Percentiles rank a stretch among this genome's conserved stretches.
Evolutionary conservation across 2,329 filamentous ascomycete species (phyloP).

Genomic region (Biscogniauxia sp.): DNA sequence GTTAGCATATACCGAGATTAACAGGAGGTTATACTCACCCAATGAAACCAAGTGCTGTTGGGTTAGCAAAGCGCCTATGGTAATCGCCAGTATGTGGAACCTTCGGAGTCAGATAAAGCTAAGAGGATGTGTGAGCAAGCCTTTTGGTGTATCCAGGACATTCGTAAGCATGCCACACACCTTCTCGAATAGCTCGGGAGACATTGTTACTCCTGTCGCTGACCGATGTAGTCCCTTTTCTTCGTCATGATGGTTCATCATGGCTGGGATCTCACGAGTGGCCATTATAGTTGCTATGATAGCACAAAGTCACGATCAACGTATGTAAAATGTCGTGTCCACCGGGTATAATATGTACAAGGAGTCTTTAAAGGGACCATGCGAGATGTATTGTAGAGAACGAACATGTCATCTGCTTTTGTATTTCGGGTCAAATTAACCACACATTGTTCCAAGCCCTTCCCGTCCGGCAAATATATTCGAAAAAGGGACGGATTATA

Average conservation of each 20-base stretch:
- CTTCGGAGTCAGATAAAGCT: conserved; percentile 38
- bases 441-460: background rate
- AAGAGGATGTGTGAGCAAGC: conserved; percentile 2
- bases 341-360: no score
- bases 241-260: conserved; percentile 24
- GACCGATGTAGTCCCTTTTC: conserved; percentile 36
- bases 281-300: conserved; percentile 11
- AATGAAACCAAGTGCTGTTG: conserved; percentile 37
- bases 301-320: background rate
- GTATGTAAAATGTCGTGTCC: background rate
- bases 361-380: background rate
- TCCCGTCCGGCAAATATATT: background rate
- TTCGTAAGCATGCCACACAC: conserved; percentile 12
- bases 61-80: conserved; percentile 37
- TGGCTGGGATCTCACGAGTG: conserved; percentile 2
- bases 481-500: background rate
- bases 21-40: conserved; percentile 26
- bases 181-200: conserved; percentile 39
- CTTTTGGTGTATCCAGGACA: background rate
- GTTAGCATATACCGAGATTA: conserved; percentile 4
- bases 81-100: conserved; percentile 36
- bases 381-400: background rate
- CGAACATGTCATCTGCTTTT: background rate
- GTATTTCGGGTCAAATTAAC: background rate
- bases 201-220: conserved; percentile 37